Percentiles rank a stretch among this genome's conserved stretches.
Conservation (phyloP, 2,329 filamentous ascomycete genomes). For the Aaosphaeria arxii region DNA sequence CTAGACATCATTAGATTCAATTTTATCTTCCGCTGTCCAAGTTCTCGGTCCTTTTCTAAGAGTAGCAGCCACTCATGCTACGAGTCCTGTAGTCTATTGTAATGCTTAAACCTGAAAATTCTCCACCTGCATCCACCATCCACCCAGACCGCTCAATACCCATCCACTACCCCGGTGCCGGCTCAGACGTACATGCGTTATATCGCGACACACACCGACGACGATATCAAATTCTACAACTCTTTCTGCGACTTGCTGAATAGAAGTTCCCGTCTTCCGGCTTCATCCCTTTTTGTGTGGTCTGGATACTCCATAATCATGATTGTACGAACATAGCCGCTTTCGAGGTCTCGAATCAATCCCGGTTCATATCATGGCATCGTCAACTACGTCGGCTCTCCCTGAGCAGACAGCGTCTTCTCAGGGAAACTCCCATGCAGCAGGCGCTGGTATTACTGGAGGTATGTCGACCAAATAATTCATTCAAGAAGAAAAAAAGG, state of each 20-base stretch:
- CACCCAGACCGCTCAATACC: not conserved
- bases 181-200: no score
- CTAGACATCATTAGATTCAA: no score
- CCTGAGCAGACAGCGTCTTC: slow-evolving; percentile 17
- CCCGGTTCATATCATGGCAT: not conserved
- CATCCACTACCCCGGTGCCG: not conserved
- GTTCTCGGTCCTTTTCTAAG: not conserved
- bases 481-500: not conserved
- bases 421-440: slow-evolving; percentile 23
- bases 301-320: no score
- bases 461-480: slow-evolving; percentile 9
- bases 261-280: no score
- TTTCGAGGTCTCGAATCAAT: no score
- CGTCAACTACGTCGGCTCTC: slow-evolving; percentile 3
- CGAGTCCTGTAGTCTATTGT: not conserved
- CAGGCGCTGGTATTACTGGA: slow-evolving; percentile 31
- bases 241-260: no score
- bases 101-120: slow-evolving; percentile 8
- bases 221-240: no score
- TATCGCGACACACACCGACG: no score
- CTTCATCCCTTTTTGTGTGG: no score
- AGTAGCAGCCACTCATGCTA: not conserved
- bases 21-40: not conserved
- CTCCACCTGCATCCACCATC: slow-evolving; percentile 2
- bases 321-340: no score